Conservation (phyloP, 139 green algal species). For the Tetratostichococcus sp. region DNA sequence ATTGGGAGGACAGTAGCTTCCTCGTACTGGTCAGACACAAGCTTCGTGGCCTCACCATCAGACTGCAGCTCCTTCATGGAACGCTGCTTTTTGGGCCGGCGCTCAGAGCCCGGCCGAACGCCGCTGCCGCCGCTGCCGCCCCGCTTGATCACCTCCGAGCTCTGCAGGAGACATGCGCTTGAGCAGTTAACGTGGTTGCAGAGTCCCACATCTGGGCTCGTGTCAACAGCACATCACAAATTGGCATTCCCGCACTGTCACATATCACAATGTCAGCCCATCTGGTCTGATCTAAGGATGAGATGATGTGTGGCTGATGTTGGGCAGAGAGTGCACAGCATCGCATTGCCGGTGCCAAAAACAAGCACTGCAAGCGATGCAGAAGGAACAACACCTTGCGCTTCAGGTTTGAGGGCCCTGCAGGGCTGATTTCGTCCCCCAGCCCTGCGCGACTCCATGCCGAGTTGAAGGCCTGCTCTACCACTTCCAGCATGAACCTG, state of each 20-base stretch:
- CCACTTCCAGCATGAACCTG: neutral
- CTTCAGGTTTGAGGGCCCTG: neutral
- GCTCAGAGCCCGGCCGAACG: neutral
- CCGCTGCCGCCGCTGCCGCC: neutral
- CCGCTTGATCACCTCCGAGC: neutral
- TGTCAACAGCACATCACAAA: too few species aligned
- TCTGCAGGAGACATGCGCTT: neutral
- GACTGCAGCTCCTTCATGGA: neutral
- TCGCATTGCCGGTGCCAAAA: too few species aligned
- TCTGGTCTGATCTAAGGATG: too few species aligned
- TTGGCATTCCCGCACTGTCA: too few species aligned
- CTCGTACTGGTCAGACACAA: too few species aligned
- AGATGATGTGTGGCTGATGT: too few species aligned
- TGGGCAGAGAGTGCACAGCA: too few species aligned
- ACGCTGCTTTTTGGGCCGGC: neutral
- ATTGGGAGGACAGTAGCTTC: too few species aligned
- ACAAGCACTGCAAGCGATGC: too few species aligned
- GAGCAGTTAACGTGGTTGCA: too few species aligned
- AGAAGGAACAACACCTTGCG: neutral
- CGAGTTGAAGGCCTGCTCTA: neutral
- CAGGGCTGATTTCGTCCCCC: neutral
- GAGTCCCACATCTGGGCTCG: too few species aligned
- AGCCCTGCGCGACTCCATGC: neutral
- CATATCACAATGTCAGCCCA: too few species aligned
- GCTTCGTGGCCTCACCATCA: neutral